Evolutionary conservation across 2,329 filamentous ascomycete species (phyloP).

Genomic region (Xylariaceae sp.): DNA sequence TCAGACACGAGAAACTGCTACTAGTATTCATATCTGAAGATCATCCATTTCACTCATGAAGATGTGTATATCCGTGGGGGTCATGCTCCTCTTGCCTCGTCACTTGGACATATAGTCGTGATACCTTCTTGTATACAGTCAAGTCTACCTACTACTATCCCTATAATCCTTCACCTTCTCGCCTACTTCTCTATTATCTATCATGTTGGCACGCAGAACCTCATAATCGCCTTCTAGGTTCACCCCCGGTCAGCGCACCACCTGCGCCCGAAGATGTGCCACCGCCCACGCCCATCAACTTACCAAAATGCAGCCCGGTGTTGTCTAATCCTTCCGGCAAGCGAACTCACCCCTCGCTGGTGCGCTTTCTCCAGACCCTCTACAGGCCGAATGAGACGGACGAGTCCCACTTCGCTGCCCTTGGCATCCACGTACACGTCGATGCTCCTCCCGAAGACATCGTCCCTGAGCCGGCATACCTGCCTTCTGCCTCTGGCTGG

Average conservation of each 20-base stretch:
- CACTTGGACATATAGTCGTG: neutral
- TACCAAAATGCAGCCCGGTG: constrained; percentile 42
- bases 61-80: too few relatives aligned
- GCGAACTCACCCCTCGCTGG: constrained; percentile 36
- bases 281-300: constrained; percentile 49
- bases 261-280: constrained; percentile 46
- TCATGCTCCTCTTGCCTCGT: neutral
- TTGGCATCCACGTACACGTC: constrained; percentile 51
- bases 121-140: too few relatives aligned
- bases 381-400: constrained; percentile 48
- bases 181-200: neutral
- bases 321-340: constrained; percentile 17
- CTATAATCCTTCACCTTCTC: neutral
- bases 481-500: constrained; percentile 52
- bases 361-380: constrained; percentile 48
- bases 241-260: constrained; percentile 18
- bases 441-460: constrained; percentile 46
- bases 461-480: constrained; percentile 47
- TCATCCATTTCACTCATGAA: too few relatives aligned
- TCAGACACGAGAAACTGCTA: too few relatives aligned
- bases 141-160: too few relatives aligned
- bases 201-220: constrained; percentile 10
- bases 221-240: constrained; percentile 26
- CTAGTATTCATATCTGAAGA: too few relatives aligned
- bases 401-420: constrained; percentile 49